These are phyloP conservation scores for Porogramme epimiltina DNA, from an alignment of 1,284 basidiomycete genomes.

Conservation along the genomic window DNA sequence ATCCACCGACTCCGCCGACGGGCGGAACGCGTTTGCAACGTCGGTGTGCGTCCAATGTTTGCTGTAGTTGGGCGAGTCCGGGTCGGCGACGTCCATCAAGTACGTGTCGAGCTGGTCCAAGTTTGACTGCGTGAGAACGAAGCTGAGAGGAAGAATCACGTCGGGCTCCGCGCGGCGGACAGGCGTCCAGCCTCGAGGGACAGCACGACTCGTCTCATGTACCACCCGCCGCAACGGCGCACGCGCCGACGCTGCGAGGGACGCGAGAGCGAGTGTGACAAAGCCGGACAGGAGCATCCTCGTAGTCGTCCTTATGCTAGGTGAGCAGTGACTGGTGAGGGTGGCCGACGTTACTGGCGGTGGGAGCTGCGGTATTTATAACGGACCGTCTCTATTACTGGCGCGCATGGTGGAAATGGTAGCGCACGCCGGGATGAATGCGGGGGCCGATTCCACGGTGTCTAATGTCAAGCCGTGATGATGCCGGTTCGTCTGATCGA, in stretches of 20 bases:
- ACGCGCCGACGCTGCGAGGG: conserved; percentile 6
- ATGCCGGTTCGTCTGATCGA: no score
- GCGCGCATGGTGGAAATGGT: no score
- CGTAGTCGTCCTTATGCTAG: no score
- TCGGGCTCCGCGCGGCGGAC: conserved; percentile 35
- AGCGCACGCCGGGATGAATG: no score
- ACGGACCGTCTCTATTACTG: no score
- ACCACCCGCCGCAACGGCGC: conserved; percentile 28
- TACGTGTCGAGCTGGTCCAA: conserved; percentile 41
- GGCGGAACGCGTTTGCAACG: conserved; percentile 44
- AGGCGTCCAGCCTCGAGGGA: conserved; percentile 39
- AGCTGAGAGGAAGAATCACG: conserved; percentile 40
- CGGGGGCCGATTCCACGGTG: no score
- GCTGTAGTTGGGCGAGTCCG: conserved; percentile 42
- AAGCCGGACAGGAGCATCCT: conserved; percentile 21
- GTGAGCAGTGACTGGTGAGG: no score
- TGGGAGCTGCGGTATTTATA: no score
- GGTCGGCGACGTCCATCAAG: conserved; percentile 48
- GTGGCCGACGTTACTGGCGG: no score
- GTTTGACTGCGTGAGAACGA: conserved; percentile 48
- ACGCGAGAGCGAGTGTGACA: conserved; percentile 9
- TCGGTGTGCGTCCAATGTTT: conserved; percentile 43
- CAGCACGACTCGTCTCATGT: conserved; percentile 38
- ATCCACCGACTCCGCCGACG: conserved; percentile 41
- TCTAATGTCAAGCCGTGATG: no score